These are phyloP conservation scores for Pochonia chlamydosporia DNA, from an alignment of 2,329 filamentous ascomycete species.

Conservation along the genomic window DNA sequence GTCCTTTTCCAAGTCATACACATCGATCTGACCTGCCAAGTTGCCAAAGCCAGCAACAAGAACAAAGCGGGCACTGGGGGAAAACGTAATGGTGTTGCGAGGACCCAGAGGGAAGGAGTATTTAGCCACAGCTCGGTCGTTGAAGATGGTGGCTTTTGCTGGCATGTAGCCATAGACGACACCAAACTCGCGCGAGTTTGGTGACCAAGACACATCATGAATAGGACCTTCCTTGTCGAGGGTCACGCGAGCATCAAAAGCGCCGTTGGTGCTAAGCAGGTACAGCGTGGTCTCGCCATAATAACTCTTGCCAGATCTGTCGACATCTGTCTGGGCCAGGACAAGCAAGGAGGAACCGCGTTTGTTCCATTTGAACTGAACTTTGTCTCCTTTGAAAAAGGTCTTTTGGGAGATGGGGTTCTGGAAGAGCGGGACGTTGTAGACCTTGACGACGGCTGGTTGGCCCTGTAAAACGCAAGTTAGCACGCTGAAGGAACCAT, in stretches of 20 bases:
- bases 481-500: too few species aligned
- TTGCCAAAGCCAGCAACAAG: conserved; percentile 96
- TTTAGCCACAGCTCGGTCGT: conserved; percentile 73
- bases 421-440: conserved; percentile 82
- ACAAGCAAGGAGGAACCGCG: conserved; percentile 88
- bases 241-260: conserved; percentile 85
- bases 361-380: conserved; percentile 96
- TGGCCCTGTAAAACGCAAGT: conserved; percentile 57
- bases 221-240: conserved; percentile 97
- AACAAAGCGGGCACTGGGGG: conserved; percentile 86
- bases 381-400: conserved; percentile 99
- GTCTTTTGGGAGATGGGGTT: conserved; percentile 90
- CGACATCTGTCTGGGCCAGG: conserved; percentile 93
- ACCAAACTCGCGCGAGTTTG: conserved; percentile 95
- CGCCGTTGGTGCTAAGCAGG: conserved; percentile 83
- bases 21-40: conserved; percentile 92
- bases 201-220: conserved; percentile 97
- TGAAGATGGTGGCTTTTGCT: conserved; percentile 98
- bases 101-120: conserved; percentile 84
- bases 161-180: conserved; percentile 98
- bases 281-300: conserved; percentile 98
- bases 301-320: conserved; percentile 98
- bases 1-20: conserved; percentile 94
- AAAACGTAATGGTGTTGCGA: conserved; percentile 93
- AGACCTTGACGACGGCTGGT: conserved; percentile 91